Base-by-base conservation (phyloP, 805 yeast species). In the Brettanomyces naardenensis region DNA sequence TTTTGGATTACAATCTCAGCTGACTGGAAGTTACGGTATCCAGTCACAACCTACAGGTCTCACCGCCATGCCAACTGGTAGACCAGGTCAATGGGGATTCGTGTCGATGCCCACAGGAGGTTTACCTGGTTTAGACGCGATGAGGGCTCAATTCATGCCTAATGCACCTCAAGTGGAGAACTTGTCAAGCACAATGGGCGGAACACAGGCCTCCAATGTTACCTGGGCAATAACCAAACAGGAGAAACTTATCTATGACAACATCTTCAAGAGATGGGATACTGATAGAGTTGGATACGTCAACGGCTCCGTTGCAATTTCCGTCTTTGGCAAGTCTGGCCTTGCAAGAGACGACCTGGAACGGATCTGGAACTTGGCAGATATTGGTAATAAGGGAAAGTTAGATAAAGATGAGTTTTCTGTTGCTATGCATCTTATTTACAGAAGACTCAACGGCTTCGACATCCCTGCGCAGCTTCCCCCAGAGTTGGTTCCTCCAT, bases 401-500 rank as follows among this genome's bases (percentile, higher is more conserved):
- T 74, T 90, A 47, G 84, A 85, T 56, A 78, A 76, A 51, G 96
- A 90, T 56, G 95, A 87, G 58, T 92, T 90, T 64, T 82, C 95
- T 0, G 88, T 92, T 26, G 97, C 97, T 23, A 92, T 90, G 97
- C 97, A 94, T 68, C 68, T 90, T 42, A 90, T 90, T 31, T 90
- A 92, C 62, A 75, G 96, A 58, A 74, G 90, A 44, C 65, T 90
- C 54, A 89, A 88, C 53, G 97, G 97, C 2, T 77, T 75, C 45
- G 86, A 82, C n/a, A 62, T 92, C 36, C 98, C 98, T 19, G 55
- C 68, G 34, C 66, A 78, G 38, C 69, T 90, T 37, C 97, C 97
- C 3, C 87, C 94, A 2, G 95, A 88, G 53, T 71, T 90, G 45
- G 65, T 88, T 22, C 97, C 98, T 6, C 94, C 95, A 3, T 82